Evolutionary conservation across 2,329 filamentous ascomycete genomes (phyloP), one percentile per base, ranked within the genome.

Genomic region (Ophiostoma ips): DNA sequence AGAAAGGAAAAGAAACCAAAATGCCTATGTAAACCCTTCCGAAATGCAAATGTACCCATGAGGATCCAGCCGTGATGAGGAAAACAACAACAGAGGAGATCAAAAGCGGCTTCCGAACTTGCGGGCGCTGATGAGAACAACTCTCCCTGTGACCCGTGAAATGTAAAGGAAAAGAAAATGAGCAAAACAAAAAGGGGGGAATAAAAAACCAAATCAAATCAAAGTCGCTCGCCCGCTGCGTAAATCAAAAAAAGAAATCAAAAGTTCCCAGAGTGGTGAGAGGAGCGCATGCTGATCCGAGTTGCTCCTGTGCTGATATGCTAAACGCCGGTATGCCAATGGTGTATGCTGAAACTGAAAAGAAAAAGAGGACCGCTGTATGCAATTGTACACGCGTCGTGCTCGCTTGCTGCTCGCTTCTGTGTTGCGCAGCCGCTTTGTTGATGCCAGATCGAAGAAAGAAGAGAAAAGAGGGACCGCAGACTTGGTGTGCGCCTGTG

Each of bases 51-150:
- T 66, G 70, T 67, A 63, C 66, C 68, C 67, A 66, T 67, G 68
- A 60, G 67, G 67, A 68, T 66, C 73, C 70, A 73, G 73, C 73
- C 72, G 69, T 72, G 68, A 68, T 70, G 69, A 72, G 61, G 60
- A 62, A 65, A 64, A 66, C 64, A 63, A 52, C 52, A 50, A 53
- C 18, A 51, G 9, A 54, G 50, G 56, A 18, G 45, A 46, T 31
- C 33, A 24, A 45, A 41, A 49, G 52, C 50, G 60, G 60, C 63
- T 57, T 68, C 70, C 70, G 69, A 71, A 64, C 70, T 72, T 58
- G 70, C 69, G 69, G 71, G 64, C 19, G 19, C 21, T 19, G 36
- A 11, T 10, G 11, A 46, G 51, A 51, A 55, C 60, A 61, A 63
- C 64, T n/a, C n/a, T 28, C 8, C 24, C 24, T 28, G 60, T 60